Percentiles rank a stretch among this genome's conserved stretches.
These are phyloP conservation scores for Chlorella sorokiniana DNA, from an alignment of 139 green algal genomes.

Conservation along the genomic window DNA sequence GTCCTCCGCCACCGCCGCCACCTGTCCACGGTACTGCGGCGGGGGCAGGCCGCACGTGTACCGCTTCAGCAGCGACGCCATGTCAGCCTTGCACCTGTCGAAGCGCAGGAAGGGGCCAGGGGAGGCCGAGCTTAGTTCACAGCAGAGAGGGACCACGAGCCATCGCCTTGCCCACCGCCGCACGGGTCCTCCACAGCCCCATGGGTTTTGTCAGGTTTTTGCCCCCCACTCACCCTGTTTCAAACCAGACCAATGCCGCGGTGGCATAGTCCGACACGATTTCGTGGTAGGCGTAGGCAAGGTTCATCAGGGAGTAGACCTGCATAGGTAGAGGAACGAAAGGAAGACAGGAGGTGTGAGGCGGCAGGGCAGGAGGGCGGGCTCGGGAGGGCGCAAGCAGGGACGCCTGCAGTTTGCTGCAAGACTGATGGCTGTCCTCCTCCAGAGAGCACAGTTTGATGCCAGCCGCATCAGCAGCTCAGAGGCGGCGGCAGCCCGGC, in stretches of 20 bases:
- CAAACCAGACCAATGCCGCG: slow-evolving; percentile 5
- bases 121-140: not conserved
- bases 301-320: slow-evolving; percentile 22
- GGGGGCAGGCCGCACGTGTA: slow-evolving; percentile 23
- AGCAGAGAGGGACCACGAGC: not conserved
- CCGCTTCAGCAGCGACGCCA: not conserved
- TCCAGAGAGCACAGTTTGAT: no score
- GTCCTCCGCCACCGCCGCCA: not conserved
- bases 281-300: slow-evolving; percentile 23
- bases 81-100: not conserved
- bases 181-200: no score
- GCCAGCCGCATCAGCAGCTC: not conserved
- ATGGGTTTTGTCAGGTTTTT: no score
- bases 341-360: not conserved
- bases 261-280: slow-evolving; percentile 29
- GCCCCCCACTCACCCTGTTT: slow-evolving; percentile 4
- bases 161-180: not conserved
- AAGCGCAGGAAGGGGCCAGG: not conserved
- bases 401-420: no score
- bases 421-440: no score
- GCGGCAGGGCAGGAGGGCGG: not conserved
- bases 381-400: no score
- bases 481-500: not conserved
- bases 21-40: not conserved
- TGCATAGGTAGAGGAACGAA: not conserved